Evolutionary conservation across 352 stramenopile genomes (phyloP).

Genomic region (Phytopythium helicoides): DNA sequence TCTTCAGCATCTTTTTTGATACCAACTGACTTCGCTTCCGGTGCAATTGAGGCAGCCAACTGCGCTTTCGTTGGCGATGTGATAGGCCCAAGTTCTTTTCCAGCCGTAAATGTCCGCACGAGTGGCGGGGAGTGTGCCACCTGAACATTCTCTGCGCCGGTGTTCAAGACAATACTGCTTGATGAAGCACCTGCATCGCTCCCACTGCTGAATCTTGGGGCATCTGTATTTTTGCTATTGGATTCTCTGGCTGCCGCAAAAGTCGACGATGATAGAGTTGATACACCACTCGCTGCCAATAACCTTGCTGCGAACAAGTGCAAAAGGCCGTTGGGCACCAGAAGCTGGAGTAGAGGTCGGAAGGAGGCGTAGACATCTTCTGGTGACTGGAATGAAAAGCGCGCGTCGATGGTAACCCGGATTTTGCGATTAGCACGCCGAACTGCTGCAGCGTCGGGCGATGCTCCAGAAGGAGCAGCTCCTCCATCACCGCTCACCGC

Average conservation of each 20-base stretch:
- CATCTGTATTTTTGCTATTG: not conserved
- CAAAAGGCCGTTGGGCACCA: conserved; percentile 51
- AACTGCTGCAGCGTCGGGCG: not conserved
- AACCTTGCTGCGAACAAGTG: conserved; percentile 9
- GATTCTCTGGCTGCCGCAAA: not conserved
- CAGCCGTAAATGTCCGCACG: too few relatives aligned
- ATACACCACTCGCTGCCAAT: not conserved
- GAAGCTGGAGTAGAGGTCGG: conserved; percentile 41
- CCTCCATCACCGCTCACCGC: not conserved
- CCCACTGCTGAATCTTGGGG: too few relatives aligned
- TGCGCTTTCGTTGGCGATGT: too few relatives aligned
- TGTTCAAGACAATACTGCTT: too few relatives aligned
- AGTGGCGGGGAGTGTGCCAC: too few relatives aligned
- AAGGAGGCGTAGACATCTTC: conserved; percentile 38
- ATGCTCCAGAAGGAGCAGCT: too few relatives aligned
- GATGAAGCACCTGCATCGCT: too few relatives aligned
- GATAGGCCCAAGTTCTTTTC: too few relatives aligned
- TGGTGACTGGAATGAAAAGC: conserved; percentile 20
- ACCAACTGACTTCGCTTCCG: too few relatives aligned
- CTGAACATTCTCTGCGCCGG: too few relatives aligned
- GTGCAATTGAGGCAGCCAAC: too few relatives aligned
- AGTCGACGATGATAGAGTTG: not conserved
- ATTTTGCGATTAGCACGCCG: conserved; percentile 18
- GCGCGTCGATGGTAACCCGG: conserved; percentile 21
- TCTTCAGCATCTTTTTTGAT: too few relatives aligned